phyloP scores from a whole-genome alignment of 345 rosid genomes.

The Linum lewisii region DNA sequence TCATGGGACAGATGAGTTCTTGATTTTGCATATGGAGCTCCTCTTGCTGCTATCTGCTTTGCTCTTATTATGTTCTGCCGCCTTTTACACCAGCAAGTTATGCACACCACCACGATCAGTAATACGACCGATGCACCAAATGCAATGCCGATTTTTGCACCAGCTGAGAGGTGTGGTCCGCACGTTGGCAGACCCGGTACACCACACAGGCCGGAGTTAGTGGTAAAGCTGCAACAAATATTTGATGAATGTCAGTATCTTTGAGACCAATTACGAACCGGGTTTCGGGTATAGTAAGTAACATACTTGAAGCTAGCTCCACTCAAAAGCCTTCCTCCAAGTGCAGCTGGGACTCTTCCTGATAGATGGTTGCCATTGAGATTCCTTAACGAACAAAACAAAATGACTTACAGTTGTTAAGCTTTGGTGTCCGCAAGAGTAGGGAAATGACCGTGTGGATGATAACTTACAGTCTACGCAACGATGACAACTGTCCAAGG shows the following conservation, averaged over 20 bases:
- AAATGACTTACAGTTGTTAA: constrained; percentile 4
- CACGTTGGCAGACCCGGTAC: constrained; percentile 87
- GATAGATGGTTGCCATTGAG: constrained; percentile 84
- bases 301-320: constrained; percentile 95
- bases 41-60: constrained; percentile 69
- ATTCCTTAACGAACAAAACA: constrained; percentile 43
- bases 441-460: background rate
- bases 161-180: constrained; percentile 64
- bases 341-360: constrained; percentile 76
- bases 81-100: constrained; percentile 76
- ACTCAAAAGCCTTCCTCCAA: constrained; percentile 89
- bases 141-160: constrained; percentile 75
- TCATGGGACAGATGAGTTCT: constrained; percentile 71
- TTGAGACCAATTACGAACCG: background rate
- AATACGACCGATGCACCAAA: constrained; percentile 48
- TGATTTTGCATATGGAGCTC: background rate
- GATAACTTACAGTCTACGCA: constrained; percentile 63
- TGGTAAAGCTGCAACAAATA: constrained; percentile 66
- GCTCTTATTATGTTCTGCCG: constrained; percentile 85
- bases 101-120: constrained; percentile 46
- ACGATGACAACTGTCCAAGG: constrained; percentile 66
- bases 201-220: constrained; percentile 90
- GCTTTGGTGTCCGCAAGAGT: background rate
- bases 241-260: background rate
- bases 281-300: background rate